phyloP scores from a whole-genome alignment of 108 stramenopile species.

The Bacterosira constricta region DNA sequence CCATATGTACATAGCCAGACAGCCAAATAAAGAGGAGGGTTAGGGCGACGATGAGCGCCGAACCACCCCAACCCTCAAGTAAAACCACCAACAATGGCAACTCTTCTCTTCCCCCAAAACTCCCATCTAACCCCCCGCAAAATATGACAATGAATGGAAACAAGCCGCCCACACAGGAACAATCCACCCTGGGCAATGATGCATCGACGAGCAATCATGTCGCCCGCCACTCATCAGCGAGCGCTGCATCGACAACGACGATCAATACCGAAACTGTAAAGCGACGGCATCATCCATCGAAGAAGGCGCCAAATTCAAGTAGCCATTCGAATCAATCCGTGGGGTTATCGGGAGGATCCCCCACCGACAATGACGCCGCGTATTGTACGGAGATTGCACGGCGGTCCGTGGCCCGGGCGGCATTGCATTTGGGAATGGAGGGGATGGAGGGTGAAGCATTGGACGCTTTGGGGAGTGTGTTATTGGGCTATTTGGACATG shows the following conservation, averaged over 20 bases:
- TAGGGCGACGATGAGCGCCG: no score
- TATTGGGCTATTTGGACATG: slow-evolving; percentile 65
- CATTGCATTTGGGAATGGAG: slow-evolving; percentile 80
- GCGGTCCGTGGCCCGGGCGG: slow-evolving; percentile 79
- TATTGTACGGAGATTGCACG: slow-evolving; percentile 46
- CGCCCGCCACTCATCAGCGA: background rate
- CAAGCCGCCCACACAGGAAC: background rate
- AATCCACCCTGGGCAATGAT: background rate
- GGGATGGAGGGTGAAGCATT: slow-evolving; percentile 70
- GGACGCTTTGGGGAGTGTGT: slow-evolving; percentile 67
- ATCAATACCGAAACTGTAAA: background rate
- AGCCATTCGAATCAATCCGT: no score
- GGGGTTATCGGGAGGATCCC: background rate
- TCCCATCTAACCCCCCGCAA: no score
- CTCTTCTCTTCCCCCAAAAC: no score
- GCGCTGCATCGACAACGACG: background rate
- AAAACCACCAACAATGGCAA: no score
- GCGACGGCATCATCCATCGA: background rate
- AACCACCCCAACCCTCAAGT: no score
- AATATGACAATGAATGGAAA: no score
- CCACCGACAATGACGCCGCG: background rate
- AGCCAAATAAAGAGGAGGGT: no score
- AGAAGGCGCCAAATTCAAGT: background rate
- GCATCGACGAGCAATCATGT: background rate
- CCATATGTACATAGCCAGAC: no score